Base-by-base conservation (phyloP, 352 stramenopile genomes). In the Globisporangium megalacanthum region DNA sequence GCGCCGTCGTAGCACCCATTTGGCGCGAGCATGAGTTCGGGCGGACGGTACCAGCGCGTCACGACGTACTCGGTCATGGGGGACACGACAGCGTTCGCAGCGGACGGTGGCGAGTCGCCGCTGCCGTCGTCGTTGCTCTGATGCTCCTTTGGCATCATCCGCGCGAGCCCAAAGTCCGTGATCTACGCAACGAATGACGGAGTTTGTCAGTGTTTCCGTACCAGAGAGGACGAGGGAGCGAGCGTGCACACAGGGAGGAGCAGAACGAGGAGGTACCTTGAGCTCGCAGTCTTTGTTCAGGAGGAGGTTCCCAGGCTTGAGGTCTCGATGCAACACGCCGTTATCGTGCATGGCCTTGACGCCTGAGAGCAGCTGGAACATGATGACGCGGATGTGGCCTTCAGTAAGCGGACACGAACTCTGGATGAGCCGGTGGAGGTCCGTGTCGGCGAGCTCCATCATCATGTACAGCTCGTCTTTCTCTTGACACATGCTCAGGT, bases 401-500 rank as follows among this genome's bases (percentile, higher is more conserved):
- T 91, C 79, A 0, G 77, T 86, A 9, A 92, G 60, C n/a, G 78
- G 80, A 45, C 84, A 94, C 2, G 86, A 91, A 60, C 83, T 95
- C 63, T 96, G 86, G 52, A 97, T 95, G 29, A 97, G 75, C 1
- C 85, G 76, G 49, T 96, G 89, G 41, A 98, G 75, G 65, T 98
- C 93, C 17, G 86, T 97, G 67, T 98, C 94, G 4, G 95, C 86
- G 25, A 98, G 75, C 64, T 97, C 90, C 93, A 98, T 98, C 68
- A 97, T 94, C 73, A 98, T 97, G 69, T 98, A 98, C 33, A 98
- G 73, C 71, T 97, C 93, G 64, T 98, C 91, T 54, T 97, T 92
- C 46, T 86, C 72, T 52, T 97, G 86, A 58, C 91, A 96, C 68
- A 95, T 90, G 60, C 83, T 92, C 64, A 96, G 68, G 62, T 96